A percentile compares a stretch with the other conserved stretches of the same genome.
Evolutionary conservation across 352 stramenopile species (phyloP).

Genomic region (Phytophthora litchii): DNA sequence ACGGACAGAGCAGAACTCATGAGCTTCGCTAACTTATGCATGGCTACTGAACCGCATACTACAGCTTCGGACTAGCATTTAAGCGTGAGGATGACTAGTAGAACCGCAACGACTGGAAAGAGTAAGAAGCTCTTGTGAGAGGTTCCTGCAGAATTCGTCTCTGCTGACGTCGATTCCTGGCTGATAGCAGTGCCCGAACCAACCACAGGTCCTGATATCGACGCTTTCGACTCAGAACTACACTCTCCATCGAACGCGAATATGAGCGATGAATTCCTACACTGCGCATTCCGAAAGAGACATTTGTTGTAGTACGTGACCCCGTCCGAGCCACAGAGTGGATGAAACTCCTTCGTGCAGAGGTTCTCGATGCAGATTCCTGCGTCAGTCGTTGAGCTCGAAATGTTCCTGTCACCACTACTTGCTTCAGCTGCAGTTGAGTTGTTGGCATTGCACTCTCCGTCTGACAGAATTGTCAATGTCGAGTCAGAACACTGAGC

Average conservation of each 20-base stretch:
- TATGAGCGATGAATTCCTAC: constrained; percentile 28
- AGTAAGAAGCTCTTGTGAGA: background rate
- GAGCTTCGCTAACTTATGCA: background rate
- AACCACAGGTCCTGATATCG: constrained; percentile 6
- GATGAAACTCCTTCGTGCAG: constrained; percentile 39
- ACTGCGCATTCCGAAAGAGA: constrained; percentile 39
- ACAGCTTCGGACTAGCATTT: background rate
- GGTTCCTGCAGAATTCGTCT: constrained; percentile 1
- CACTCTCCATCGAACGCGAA: constrained; percentile 36
- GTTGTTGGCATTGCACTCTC: constrained; percentile 24
- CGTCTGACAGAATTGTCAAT: constrained; percentile 23
- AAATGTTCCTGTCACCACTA: background rate
- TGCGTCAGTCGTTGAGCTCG: background rate
- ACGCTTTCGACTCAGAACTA: constrained; percentile 4
- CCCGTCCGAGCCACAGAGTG: constrained; percentile 53
- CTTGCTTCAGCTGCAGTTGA: background rate
- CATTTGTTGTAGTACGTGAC: constrained; percentile 59
- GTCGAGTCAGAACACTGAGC: constrained; percentile 32
- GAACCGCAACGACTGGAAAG: background rate
- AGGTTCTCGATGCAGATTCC: constrained; percentile 11
- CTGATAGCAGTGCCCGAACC: constrained; percentile 2
- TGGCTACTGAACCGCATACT: background rate
- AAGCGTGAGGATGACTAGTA: background rate
- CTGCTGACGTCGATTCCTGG: constrained; percentile 12
- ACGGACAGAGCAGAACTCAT: background rate